These are phyloP conservation scores for Xanthoparmelia taractica DNA, from an alignment of 495 filamentous ascomycete species.

Conservation along the genomic window DNA sequence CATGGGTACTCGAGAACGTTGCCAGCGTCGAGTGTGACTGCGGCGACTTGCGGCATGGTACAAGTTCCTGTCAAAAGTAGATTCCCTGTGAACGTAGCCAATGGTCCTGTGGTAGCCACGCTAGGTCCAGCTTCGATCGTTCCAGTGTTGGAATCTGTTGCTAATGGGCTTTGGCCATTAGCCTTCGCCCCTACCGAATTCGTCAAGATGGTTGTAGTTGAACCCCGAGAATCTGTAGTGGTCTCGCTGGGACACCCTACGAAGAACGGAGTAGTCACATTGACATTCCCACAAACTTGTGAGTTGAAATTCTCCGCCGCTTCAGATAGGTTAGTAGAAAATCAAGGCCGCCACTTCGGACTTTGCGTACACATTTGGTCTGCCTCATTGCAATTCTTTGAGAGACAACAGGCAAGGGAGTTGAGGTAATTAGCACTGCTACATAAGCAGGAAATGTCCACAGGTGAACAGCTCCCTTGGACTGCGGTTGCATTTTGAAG, in stretches of 20 bases:
- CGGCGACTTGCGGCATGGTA: constrained; percentile 21
- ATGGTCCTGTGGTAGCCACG: constrained; percentile 19
- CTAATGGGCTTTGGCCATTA: background rate
- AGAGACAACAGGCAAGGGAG: constrained; percentile 25
- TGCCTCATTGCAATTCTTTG: constrained; percentile 16
- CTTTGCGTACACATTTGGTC: constrained; percentile 24
- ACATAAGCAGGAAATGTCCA: constrained; percentile 27
- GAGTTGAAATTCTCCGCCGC: constrained; percentile 22
- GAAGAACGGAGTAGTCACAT: constrained; percentile 24
- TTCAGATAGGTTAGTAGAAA: constrained; percentile 14
- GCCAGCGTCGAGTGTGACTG: constrained; percentile 17
- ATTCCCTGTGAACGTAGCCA: constrained; percentile 23
- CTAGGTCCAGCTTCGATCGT: constrained; percentile 16
- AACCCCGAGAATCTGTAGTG: background rate
- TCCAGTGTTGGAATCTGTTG: background rate
- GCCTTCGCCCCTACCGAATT: background rate
- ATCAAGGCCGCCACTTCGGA: background rate
- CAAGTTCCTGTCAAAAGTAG: constrained; percentile 26
- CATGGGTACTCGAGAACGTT: constrained; percentile 25
- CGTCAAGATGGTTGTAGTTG: constrained; percentile 1
- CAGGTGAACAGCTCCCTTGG: constrained; percentile 15
- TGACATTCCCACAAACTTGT: constrained; percentile 22
- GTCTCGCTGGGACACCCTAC: constrained; percentile 18
- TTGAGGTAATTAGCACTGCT: constrained; percentile 20
- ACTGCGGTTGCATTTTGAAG: constrained; percentile 9